These are phyloP conservation scores for Fabrea salina DNA, from an alignment of 169 alveolate genomes.

Conservation along the genomic window DNA sequence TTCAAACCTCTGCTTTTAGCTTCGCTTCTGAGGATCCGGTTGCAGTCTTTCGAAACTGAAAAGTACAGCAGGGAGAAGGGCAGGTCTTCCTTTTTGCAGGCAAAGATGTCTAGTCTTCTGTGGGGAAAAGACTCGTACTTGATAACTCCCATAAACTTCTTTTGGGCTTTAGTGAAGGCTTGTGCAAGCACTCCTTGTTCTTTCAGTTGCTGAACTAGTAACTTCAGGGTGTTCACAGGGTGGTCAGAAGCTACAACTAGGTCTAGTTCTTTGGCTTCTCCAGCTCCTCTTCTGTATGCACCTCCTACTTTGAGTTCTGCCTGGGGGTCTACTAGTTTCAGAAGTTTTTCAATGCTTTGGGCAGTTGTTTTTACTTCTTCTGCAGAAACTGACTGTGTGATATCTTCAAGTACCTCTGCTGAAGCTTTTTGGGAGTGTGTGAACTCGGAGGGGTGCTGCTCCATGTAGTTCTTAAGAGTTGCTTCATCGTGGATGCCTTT, in stretches of 20 bases:
- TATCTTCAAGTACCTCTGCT: not conserved
- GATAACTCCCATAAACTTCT: slow-evolving; percentile 8
- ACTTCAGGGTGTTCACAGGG: not conserved
- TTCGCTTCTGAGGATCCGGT: not conserved
- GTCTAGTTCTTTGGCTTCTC: not conserved
- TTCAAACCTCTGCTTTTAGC: not conserved
- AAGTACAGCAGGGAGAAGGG: slow-evolving; percentile 4
- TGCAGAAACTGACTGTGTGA: not conserved
- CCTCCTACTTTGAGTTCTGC: slow-evolving; percentile 17
- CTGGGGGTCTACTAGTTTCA: not conserved
- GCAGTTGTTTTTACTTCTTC: slow-evolving; percentile 3
- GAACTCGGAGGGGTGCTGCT: not conserved
- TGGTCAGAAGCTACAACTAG: not conserved
- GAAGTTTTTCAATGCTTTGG: not conserved
- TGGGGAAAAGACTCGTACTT: not conserved
- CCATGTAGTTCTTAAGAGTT: not conserved
- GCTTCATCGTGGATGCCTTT: not conserved
- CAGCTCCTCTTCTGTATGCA: not conserved
- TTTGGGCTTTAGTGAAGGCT: not conserved
- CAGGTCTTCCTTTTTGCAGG: not conserved
- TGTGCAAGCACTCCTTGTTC: not conserved
- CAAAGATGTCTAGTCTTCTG: slow-evolving; percentile 8
- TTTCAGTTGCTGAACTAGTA: not conserved
- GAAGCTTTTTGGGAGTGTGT: not conserved
- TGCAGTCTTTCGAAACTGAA: not conserved